These are phyloP conservation scores for Nigrospora sphaerica DNA, from an alignment of 2,329 filamentous ascomycete species.

Conservation along the genomic window DNA sequence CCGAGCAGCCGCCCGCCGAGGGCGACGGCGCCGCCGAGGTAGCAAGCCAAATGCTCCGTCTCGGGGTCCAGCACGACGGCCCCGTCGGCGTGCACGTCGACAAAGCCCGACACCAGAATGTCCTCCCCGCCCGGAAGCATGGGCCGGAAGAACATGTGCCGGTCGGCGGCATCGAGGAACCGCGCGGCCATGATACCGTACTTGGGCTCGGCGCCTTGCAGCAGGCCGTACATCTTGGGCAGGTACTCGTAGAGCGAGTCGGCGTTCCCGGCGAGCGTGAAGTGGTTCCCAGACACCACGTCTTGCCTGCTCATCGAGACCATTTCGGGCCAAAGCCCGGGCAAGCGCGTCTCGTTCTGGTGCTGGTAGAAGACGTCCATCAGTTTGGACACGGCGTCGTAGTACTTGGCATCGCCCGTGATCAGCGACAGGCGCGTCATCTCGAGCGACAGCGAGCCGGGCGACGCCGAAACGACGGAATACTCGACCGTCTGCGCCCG, in stretches of 20 bases:
- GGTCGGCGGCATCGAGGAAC: constrained; percentile 50
- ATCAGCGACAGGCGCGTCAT: constrained; percentile 68
- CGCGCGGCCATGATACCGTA: constrained; percentile 31
- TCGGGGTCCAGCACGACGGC: constrained; percentile 22
- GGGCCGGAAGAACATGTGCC: constrained; percentile 60
- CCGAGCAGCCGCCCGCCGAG: constrained; percentile 57
- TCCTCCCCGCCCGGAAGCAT: constrained; percentile 51
- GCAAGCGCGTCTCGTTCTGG: constrained; percentile 60
- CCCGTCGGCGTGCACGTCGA: constrained; percentile 21
- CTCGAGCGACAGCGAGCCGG: constrained; percentile 64
- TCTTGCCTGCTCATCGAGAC: constrained; percentile 52
- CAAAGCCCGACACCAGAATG: constrained; percentile 56
- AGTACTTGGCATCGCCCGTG: constrained; percentile 67
- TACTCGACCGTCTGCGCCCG: constrained; percentile 23
- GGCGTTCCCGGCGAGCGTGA: constrained; percentile 28
- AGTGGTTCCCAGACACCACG: constrained; percentile 23
- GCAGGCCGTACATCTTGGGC: constrained; percentile 56
- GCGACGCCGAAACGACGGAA: constrained; percentile 34
- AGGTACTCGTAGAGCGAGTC: constrained; percentile 49
- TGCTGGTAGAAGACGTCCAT: constrained; percentile 58
- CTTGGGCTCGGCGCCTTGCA: constrained; percentile 45
- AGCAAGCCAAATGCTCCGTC: constrained; percentile 60
- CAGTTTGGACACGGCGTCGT: constrained; percentile 61
- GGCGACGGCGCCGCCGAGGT: constrained; percentile 63
- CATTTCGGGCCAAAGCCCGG: constrained; percentile 65